Base-by-base conservation (phyloP, 1,139 yeast genomes). In the Candida glucosophila region DNA sequence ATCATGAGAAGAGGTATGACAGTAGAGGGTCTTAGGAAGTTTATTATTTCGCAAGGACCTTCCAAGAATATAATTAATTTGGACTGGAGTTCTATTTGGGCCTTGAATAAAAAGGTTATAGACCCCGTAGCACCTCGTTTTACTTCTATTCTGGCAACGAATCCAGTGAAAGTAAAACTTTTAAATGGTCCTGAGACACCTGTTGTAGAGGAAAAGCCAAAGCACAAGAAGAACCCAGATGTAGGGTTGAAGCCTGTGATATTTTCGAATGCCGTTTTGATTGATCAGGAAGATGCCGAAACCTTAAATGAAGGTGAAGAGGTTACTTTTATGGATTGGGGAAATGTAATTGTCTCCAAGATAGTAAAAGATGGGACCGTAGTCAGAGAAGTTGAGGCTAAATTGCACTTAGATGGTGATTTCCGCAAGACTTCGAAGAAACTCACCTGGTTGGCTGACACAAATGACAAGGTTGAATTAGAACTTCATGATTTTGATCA, bases 1-100 rank as follows among this genome's bases (percentile, higher is more conserved):
- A 93, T 85, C 29, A 79, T 94, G 64, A 76, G 95, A 67, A 78
- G 95, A 62, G 95, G 95, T 64, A 85, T 85, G 95, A 75, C 93
- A 23, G 86, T 85, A 34, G 95, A 85, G 58, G 95, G 95, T 42
- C 70, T 85, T 50, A 74, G 85, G 54, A 78, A 78, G 64, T 85
- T 85, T 47, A 80, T 86, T 42, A 67, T 86, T 35, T 71, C 90
- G 25, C 95, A 85, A 61, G 95, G 95, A 43, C 95, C 95, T 23
- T 83, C 95, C 27, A 81, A 78, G 62, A 85, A 85, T 63, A 82
- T 85, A 44, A 77, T 85, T 49, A 85, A 86, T 65, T 65, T 85
- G 50, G 95, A 85, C 52, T 85, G 95, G 95, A 77, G 77, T 39
- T 67, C 81, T 37, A 83, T 85, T 45, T 85, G 95, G 95, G 88